Evolutionary conservation across 2,329 filamentous ascomycete genomes (phyloP), one percentile per base, ranked within the genome.

Genomic region (Polychaeton citri): DNA sequence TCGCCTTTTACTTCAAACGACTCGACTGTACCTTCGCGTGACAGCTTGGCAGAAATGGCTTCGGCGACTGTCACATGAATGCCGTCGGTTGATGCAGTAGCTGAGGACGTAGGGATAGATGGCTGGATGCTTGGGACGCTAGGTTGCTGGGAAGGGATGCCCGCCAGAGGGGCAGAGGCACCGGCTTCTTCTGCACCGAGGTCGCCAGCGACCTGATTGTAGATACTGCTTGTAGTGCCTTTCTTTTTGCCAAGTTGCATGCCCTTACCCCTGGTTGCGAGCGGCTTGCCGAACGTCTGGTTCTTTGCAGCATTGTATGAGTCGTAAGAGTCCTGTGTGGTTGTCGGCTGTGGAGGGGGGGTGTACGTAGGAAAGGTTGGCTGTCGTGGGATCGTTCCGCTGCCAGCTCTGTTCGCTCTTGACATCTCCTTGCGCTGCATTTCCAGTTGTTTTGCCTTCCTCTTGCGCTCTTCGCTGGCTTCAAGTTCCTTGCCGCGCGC

Each of bases 161-260:
- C 53, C 13, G 88, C 77, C 18, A 92, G 69, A 24, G 85, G 85
- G 30, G 62, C 62, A 37, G 63, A 62, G 39, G 86, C 79, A 55
- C 94, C 86, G 24, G 76, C 76, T 28, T 28, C 24, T 54, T 93
- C 85, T 24, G 79, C 72, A n/a, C 86, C 87, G 55, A 96, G 71
- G 46, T 96, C 88, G 40, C 83, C 84, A 47, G 86, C 80, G 21
- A 98, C 87, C 52, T 87, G 82, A 62, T 96, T 88, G 58, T 93
- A 96, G 71, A 96, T 94, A 59, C 93, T 88, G 60, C 92, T 88
- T 19, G 82, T 93, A 16, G 84, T 87, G 69, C 96, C 96, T 41
- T 84, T 93, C 67, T 98, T 98, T 70, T 96, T 96, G 62, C 90
- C 90, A 38, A 98, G 70, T 62, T 96, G 88, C 92, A 98, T 98